These are phyloP conservation scores for Botrytis fragariae DNA, from an alignment of 2,329 filamentous ascomycete species.

Conservation along the genomic window DNA sequence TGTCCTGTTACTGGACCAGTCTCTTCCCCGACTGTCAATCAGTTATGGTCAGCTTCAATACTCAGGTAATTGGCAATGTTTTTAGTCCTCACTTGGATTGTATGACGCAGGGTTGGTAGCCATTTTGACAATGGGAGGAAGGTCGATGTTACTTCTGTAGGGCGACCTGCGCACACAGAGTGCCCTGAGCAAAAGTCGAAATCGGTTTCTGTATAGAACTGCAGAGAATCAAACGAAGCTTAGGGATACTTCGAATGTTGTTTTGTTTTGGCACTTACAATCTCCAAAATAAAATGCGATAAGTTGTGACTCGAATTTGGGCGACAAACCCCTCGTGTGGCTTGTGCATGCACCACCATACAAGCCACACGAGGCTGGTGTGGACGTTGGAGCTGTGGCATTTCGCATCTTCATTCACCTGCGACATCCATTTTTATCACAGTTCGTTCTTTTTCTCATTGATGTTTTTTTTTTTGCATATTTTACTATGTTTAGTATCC, in stretches of 20 bases:
- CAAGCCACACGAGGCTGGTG: conserved; percentile 13
- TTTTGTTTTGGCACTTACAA: neutral
- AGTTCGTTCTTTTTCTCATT: neutral
- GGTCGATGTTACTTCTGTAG: conserved; percentile 44
- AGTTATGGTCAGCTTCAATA: conserved; percentile 1
- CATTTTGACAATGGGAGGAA: conserved; percentile 50
- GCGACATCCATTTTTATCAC: neutral
- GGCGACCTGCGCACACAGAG: conserved; percentile 57
- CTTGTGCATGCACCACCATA: neutral
- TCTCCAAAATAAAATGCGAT: conserved; percentile 9
- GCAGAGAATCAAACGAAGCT: neutral
- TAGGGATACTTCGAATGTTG: neutral
- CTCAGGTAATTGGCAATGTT: neutral
- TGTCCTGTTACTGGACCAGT: conserved; percentile 35
- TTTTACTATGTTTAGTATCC: neutral
- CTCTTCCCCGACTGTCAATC: conserved; percentile 36
- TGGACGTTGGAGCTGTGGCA: neutral
- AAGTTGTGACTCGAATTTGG: conserved; percentile 22
- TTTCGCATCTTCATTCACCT: neutral
- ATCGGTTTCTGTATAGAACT: neutral
- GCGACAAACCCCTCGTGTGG: conserved; percentile 15
- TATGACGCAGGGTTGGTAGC: conserved; percentile 53
- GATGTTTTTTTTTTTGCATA: neutral
- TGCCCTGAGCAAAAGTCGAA: conserved; percentile 51
- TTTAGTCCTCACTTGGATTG: conserved; percentile 42